phyloP scores from a whole-genome alignment of 2,329 filamentous ascomycete species.

The Exophiala viscosa region DNA sequence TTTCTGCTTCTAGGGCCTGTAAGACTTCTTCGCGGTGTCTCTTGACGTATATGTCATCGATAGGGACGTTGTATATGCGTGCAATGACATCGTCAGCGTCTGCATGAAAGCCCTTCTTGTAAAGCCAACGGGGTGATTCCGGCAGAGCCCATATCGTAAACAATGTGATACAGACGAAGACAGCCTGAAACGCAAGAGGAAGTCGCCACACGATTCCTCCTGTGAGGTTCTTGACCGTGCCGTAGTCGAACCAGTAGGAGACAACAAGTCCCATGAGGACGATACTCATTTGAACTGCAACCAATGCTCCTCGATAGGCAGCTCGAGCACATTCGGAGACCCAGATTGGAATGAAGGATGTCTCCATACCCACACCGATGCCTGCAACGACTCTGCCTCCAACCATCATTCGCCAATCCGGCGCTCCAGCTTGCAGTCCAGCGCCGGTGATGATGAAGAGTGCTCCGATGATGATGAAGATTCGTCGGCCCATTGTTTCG shows the following conservation, averaged over 20 bases:
- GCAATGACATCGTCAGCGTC: too few species aligned
- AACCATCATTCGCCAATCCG: slow-evolving; percentile 42
- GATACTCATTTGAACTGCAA: slow-evolving; percentile 29
- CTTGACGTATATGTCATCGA: too few species aligned
- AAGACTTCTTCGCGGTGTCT: too few species aligned
- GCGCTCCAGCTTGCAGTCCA: slow-evolving; percentile 41
- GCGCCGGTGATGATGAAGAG: slow-evolving; percentile 43
- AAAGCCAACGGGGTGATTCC: slow-evolving; percentile 43
- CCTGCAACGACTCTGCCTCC: slow-evolving; percentile 46
- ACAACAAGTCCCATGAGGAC: slow-evolving; percentile 18
- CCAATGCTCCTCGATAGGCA: slow-evolving; percentile 38
- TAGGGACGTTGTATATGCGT: too few species aligned
- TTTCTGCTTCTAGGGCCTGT: too few species aligned
- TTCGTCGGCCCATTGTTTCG: slow-evolving; percentile 43
- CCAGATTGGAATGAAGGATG: slow-evolving; percentile 42
- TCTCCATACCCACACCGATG: slow-evolving; percentile 34
- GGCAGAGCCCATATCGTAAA: slow-evolving; percentile 36
- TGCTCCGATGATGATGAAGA: slow-evolving; percentile 41
- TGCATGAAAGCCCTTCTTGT: too few species aligned
- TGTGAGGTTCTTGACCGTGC: slow-evolving; percentile 31
- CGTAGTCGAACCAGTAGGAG: slow-evolving; percentile 16
- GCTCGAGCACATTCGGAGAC: slow-evolving; percentile 44
- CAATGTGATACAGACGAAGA: slow-evolving; percentile 46
- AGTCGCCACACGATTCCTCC: slow-evolving; percentile 51
- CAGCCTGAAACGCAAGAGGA: slow-evolving; percentile 56